Conservation (phyloP, 768 basidiomycete genomes). For the Crepidotus variabilis region DNA sequence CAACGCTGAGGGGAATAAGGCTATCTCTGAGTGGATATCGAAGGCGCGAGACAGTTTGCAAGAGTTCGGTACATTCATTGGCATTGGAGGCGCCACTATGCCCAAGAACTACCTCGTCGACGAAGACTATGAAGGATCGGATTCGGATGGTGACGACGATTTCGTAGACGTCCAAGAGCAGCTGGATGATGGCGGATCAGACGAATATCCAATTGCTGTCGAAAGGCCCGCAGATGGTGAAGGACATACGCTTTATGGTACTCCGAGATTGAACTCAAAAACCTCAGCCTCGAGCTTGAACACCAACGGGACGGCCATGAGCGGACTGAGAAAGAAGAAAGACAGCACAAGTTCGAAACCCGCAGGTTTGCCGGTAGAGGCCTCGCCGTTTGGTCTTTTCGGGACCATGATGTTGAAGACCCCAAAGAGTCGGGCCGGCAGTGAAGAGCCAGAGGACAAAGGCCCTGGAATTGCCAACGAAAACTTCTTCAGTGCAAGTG, state of each 20-base stretch:
- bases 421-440: conserved; percentile 28
- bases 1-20: conserved; percentile 43
- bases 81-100: conserved; percentile 52
- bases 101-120: conserved; percentile 48
- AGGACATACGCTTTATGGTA: conserved; percentile 5
- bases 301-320: conserved; percentile 25
- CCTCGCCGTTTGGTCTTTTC: conserved; percentile 73
- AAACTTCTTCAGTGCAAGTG: conserved; percentile 66
- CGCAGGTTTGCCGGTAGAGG: conserved; percentile 56
- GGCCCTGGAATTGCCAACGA: conserved; percentile 64
- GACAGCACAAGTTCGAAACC: conserved; percentile 40
- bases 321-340: conserved; percentile 31
- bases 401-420: conserved; percentile 56
- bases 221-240: conserved; percentile 36
- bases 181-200: conserved; percentile 25
- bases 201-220: conserved; percentile 38
- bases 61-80: conserved; percentile 66
- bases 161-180: conserved; percentile 28
- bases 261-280: conserved; percentile 26
- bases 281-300: conserved; percentile 37
- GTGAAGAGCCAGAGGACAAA: conserved; percentile 41
- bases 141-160: conserved; percentile 37
- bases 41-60: conserved; percentile 67
- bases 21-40: conserved; percentile 73
- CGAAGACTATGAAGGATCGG: conserved; percentile 39